phyloP scores from a whole-genome alignment of 352 stramenopile genomes.

The Phytophthora tentaculata region DNA sequence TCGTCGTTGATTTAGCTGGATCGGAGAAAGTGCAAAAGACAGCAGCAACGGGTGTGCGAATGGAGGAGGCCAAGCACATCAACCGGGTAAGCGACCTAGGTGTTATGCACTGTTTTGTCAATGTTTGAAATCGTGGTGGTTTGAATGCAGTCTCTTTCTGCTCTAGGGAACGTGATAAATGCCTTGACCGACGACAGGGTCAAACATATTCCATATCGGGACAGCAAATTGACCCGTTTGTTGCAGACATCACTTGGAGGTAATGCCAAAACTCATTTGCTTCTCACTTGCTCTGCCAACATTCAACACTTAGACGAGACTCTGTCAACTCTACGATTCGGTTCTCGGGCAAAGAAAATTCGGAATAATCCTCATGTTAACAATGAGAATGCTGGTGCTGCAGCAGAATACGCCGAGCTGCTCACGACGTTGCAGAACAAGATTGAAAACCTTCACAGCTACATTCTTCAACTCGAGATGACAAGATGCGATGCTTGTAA shows the following conservation, averaged over 20 bases:
- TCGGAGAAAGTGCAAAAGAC: constrained; percentile 73
- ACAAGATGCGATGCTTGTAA: constrained; percentile 24
- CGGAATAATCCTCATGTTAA: constrained; percentile 78
- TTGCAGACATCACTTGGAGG: constrained; percentile 87
- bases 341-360: constrained; percentile 88
- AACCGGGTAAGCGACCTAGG: constrained; percentile 47
- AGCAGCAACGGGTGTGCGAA: constrained; percentile 43
- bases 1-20: constrained; percentile 74
- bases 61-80: constrained; percentile 82
- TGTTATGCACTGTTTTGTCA: background rate
- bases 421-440: constrained; percentile 59
- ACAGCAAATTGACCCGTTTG: constrained; percentile 90
- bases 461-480: constrained; percentile 59
- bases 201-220: constrained; percentile 80
- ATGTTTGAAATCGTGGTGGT: background rate
- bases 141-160: constrained; percentile 62
- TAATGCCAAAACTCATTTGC: constrained; percentile 90
- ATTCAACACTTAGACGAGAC: constrained; percentile 65
- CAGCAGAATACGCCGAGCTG: constrained; percentile 36
- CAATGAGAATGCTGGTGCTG: constrained; percentile 42
- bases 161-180: constrained; percentile 76
- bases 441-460: constrained; percentile 63
- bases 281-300: constrained; percentile 64
- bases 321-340: constrained; percentile 91
- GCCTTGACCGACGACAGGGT: constrained; percentile 51